These are phyloP conservation scores for Leccinum fibrillosum DNA, from an alignment of 768 basidiomycete genomes.

Conservation along the genomic window DNA sequence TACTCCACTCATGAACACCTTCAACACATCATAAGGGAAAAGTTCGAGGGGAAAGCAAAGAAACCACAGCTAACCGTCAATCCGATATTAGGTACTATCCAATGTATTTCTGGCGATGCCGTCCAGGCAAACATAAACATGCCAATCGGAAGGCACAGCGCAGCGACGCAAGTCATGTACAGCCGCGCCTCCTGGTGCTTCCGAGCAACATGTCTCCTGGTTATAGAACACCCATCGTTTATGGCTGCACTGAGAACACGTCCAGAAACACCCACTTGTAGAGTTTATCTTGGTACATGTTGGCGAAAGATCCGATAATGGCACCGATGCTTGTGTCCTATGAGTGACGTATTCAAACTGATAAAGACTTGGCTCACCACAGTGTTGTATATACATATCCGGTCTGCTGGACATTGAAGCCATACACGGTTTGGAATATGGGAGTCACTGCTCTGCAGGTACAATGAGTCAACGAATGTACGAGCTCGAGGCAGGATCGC, in stretches of 20 bases:
- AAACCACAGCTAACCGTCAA: constrained; percentile 15
- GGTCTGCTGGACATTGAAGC: constrained; percentile 54
- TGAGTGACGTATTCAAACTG: neutral
- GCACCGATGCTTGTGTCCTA: constrained; percentile 45
- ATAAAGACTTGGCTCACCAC: constrained; percentile 35
- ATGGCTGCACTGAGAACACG: constrained; percentile 10
- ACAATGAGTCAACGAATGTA: neutral
- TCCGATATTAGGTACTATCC: constrained; percentile 44
- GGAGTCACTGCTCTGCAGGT: constrained; percentile 46
- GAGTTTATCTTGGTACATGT: constrained; percentile 47
- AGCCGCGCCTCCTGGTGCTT: too few relatives aligned
- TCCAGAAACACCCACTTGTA: constrained; percentile 37
- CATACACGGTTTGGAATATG: constrained; percentile 53
- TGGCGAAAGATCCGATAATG: constrained; percentile 41
- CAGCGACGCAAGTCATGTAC: constrained; percentile 29
- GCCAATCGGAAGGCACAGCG: constrained; percentile 48
- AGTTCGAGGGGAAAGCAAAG: neutral
- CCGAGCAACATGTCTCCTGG: constrained; percentile 6
- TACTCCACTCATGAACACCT: constrained; percentile 39
- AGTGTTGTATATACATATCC: constrained; percentile 54
- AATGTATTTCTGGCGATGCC: constrained; percentile 50
- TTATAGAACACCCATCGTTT: constrained; percentile 15
- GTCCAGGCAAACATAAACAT: constrained; percentile 76
- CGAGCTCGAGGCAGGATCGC: neutral
- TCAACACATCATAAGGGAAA: constrained; percentile 1